Percentiles rank a stretch among this genome's conserved stretches.
phyloP scores from a whole-genome alignment of 148 eudicot genomes.

The Gaultheria prostrata region DNA sequence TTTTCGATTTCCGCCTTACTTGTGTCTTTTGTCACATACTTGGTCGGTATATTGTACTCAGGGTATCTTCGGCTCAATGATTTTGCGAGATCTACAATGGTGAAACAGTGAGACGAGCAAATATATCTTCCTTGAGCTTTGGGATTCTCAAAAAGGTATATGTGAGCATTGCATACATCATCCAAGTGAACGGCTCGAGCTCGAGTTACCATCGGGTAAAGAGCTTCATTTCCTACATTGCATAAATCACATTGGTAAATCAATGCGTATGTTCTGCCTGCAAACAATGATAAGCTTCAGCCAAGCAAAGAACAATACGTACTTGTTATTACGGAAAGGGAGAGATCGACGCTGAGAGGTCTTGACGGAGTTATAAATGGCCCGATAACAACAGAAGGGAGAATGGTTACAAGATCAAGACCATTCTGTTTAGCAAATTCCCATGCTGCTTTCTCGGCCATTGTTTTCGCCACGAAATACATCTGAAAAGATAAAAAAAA shows the following conservation, averaged over 20 bases:
- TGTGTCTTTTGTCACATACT: slow-evolving; percentile 21
- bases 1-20: neutral
- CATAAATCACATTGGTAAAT: neutral
- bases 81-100: slow-evolving; percentile 22
- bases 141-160: slow-evolving; percentile 25
- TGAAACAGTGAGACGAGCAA: slow-evolving; percentile 26
- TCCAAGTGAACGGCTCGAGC: slow-evolving; percentile 21
- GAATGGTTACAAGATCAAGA: slow-evolving; percentile 26
- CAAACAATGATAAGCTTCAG: neutral
- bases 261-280: neutral
- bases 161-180: slow-evolving; percentile 32
- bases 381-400: slow-evolving; percentile 25
- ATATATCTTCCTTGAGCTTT: slow-evolving; percentile 34
- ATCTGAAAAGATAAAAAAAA: slow-evolving; percentile 5
- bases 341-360: slow-evolving; percentile 11
- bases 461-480: slow-evolving; percentile 28
- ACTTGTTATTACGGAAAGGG: slow-evolving; percentile 29
- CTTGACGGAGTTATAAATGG: slow-evolving; percentile 12
- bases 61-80: slow-evolving; percentile 25
- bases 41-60: slow-evolving; percentile 14
- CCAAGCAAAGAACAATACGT: neutral
- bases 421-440: slow-evolving; percentile 27
- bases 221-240: slow-evolving; percentile 19
- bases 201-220: slow-evolving; percentile 14
- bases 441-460: slow-evolving; percentile 28